Conservation (phyloP, 2,329 filamentous ascomycete species). For the Rutstroemia sp. region DNA sequence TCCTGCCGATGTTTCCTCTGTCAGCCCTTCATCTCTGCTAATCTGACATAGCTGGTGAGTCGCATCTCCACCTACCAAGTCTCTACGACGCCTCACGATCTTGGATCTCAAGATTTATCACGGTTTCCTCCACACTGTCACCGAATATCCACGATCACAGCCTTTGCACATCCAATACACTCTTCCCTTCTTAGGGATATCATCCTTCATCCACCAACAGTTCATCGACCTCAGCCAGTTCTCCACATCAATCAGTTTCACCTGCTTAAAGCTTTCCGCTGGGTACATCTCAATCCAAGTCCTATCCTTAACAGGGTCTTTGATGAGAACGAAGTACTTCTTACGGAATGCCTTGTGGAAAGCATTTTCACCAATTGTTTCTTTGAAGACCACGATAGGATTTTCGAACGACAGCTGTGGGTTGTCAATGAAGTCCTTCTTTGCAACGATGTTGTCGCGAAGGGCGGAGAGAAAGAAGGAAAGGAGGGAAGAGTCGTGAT, state of each 20-base stretch:
- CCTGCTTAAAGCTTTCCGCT: not conserved
- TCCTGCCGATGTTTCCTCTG: not conserved
- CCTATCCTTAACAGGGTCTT: not conserved
- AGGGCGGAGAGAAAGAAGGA: not conserved
- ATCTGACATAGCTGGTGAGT: too few species aligned
- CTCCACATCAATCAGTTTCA: not conserved
- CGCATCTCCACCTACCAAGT: not conserved
- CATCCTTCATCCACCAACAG: not conserved
- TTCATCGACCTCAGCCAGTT: not conserved
- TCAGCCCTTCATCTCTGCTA: not conserved
- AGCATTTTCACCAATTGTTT: not conserved
- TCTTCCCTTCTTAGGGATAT: not conserved
- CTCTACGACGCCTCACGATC: not conserved
- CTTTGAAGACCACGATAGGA: not conserved
- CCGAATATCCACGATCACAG: not conserved
- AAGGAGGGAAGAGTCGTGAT: not conserved
- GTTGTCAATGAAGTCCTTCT: too few species aligned
- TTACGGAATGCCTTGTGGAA: not conserved
- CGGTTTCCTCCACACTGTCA: not conserved
- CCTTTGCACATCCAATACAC: not conserved
- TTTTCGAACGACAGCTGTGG: not conserved
- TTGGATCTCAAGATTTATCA: not conserved
- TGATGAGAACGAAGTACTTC: not conserved
- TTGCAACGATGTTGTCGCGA: too few species aligned
- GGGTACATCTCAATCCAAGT: conserved; percentile 1